Conservation (phyloP, 2,329 filamentous ascomycete genomes). For the Seiridium cupressi region DNA sequence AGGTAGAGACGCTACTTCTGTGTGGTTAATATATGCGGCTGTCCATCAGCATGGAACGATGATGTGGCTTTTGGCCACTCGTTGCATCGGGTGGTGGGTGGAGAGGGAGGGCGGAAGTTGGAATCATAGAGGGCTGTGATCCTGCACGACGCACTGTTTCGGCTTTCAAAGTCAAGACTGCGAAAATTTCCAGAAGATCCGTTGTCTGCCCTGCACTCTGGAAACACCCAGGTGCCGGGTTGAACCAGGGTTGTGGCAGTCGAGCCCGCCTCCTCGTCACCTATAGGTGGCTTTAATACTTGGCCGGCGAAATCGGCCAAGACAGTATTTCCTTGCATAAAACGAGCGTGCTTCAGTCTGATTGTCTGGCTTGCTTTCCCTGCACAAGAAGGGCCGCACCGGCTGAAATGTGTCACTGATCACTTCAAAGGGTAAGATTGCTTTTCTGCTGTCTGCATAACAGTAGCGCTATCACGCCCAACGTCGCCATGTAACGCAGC, state of each 20-base stretch:
- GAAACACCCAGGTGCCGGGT: neutral
- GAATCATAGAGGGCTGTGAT: too few relatives aligned
- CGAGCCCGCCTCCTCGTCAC: neutral
- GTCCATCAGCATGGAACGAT: conserved; percentile 13
- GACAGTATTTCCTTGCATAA: neutral
- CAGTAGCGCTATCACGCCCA: neutral
- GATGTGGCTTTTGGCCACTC: conserved; percentile 15
- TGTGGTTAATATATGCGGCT: conserved; percentile 18
- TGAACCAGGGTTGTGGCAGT: neutral
- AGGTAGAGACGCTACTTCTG: neutral
- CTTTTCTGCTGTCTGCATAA: neutral
- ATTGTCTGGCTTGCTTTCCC: neutral
- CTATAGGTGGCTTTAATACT: conserved; percentile 8
- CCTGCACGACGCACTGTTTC: neutral
- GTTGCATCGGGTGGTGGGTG: conserved; percentile 5
- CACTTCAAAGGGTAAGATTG: too few relatives aligned
- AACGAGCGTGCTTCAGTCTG: neutral
- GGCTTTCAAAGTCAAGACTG: neutral
- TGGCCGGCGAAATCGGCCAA: conserved; percentile 1
- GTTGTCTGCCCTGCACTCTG: neutral
- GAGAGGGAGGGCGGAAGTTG: neutral
- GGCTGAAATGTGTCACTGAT: too few relatives aligned
- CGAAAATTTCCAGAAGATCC: neutral
- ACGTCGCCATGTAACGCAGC: neutral
- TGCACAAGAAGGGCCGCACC: too few relatives aligned